Conservation (phyloP, 1,284 basidiomycete genomes). For the Anthracocystis walkeri region DNA sequence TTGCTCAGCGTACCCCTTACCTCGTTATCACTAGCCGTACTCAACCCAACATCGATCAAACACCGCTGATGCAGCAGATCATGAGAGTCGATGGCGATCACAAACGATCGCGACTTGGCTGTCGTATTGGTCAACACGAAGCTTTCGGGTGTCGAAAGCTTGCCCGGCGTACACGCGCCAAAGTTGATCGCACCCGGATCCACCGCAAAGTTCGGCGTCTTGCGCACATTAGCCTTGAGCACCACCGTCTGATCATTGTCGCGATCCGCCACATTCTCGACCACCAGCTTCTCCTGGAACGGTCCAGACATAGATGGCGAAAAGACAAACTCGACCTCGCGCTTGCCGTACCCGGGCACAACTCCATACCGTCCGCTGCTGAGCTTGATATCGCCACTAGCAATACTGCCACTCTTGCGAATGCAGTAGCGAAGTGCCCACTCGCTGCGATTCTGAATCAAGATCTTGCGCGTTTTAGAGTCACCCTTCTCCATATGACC, state of each 20-base stretch:
- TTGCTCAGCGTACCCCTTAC: conserved; percentile 70
- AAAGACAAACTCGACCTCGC: conserved; percentile 72
- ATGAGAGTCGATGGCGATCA: conserved; percentile 68
- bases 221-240: conserved; percentile 72
- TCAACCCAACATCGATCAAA: conserved; percentile 45
- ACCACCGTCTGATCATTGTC: conserved; percentile 72
- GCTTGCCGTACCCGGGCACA: conserved; percentile 72
- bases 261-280: conserved; percentile 72
- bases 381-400: conserved; percentile 72
- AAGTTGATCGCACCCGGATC: conserved; percentile 70
- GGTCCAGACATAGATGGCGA: conserved; percentile 70
- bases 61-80: conserved; percentile 51
- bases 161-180: conserved; percentile 61
- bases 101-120: conserved; percentile 71
- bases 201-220: conserved; percentile 71
- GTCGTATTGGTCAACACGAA: conserved; percentile 72
- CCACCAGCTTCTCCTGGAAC: conserved; percentile 72
- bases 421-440: conserved; percentile 72
- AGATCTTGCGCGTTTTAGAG: conserved; percentile 71
- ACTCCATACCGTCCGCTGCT: conserved; percentile 72
- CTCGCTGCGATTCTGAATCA: conserved; percentile 72
- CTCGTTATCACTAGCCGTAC: conserved; percentile 62
- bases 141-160: conserved; percentile 60
- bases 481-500: conserved; percentile 73
- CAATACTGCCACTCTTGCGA: conserved; percentile 73